Percentiles rank a stretch among this genome's conserved stretches.
These are phyloP conservation scores for Serendipita sp. DNA, from an alignment of 768 basidiomycete genomes.

Conservation along the genomic window DNA sequence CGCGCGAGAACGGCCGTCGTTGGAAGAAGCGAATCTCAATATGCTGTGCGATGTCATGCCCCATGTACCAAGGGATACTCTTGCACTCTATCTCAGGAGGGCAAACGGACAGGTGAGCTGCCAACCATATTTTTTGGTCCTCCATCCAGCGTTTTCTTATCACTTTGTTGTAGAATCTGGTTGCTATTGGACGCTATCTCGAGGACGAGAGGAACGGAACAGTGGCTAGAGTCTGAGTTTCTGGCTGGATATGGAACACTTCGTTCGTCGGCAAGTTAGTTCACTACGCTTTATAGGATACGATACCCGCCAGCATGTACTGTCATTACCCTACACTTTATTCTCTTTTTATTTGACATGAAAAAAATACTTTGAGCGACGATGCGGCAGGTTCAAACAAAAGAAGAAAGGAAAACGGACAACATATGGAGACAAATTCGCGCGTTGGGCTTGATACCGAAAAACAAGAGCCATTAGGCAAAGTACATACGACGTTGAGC, in stretches of 20 bases:
- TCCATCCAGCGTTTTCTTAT: neutral
- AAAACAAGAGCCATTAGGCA: neutral
- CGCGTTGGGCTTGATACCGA: neutral
- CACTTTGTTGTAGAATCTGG: slow-evolving; percentile 38
- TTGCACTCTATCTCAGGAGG: slow-evolving; percentile 55
- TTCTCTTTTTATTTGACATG: slow-evolving; percentile 6
- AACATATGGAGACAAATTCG: too few species aligned
- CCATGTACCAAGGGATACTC: slow-evolving; percentile 46
- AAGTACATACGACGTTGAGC: slow-evolving; percentile 2
- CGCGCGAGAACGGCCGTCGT: too few species aligned
- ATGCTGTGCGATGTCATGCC: slow-evolving; percentile 48
- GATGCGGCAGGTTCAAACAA: too few species aligned
- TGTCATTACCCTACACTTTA: neutral
- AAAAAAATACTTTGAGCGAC: too few species aligned
- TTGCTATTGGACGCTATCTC: slow-evolving; percentile 74
- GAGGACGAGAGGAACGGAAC: slow-evolving; percentile 69
- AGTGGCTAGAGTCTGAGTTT: slow-evolving; percentile 15
- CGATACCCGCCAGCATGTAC: slow-evolving; percentile 14
- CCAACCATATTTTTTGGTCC: neutral
- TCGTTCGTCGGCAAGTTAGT: too few species aligned
- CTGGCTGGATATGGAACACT: too few species aligned
- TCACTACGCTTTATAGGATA: too few species aligned
- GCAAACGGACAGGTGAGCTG: slow-evolving; percentile 27
- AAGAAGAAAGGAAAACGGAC: too few species aligned
- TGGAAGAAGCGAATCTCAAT: slow-evolving; percentile 25